These are phyloP conservation scores for Penicillium thymicola DNA, from an alignment of 2,329 filamentous ascomycete genomes.

Conservation along the genomic window DNA sequence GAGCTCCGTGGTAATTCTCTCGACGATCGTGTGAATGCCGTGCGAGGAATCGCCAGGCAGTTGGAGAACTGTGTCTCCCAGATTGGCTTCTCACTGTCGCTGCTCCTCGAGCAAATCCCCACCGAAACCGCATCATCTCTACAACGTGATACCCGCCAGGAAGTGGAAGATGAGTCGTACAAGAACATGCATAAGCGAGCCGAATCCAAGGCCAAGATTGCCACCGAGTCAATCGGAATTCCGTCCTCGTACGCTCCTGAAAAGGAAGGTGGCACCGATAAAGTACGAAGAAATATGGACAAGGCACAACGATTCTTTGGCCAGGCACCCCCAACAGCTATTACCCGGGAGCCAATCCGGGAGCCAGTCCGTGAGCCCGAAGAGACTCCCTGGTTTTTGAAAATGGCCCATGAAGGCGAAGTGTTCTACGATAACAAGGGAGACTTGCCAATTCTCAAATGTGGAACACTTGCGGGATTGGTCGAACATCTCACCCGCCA, in stretches of 20 bases:
- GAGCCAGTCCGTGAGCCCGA: slow-evolving; percentile 57
- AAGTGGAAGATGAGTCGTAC: slow-evolving; percentile 25
- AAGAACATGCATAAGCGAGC: slow-evolving; percentile 27
- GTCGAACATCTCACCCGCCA: slow-evolving; percentile 95
- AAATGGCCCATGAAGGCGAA: slow-evolving; percentile 82
- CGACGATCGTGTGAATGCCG: slow-evolving; percentile 78
- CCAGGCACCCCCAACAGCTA: slow-evolving; percentile 43
- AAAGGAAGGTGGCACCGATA: slow-evolving; percentile 32
- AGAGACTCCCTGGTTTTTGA: slow-evolving; percentile 78
- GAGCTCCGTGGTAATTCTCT: slow-evolving; percentile 86
- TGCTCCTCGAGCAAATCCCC: slow-evolving; percentile 77
- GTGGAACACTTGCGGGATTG: slow-evolving; percentile 80
- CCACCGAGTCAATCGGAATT: slow-evolving; percentile 43
- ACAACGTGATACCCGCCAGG: slow-evolving; percentile 39
- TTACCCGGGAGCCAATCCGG: slow-evolving; percentile 36
- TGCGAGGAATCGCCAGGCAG: slow-evolving; percentile 71
- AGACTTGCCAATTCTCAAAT: slow-evolving; percentile 73
- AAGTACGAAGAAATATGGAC: slow-evolving; percentile 45
- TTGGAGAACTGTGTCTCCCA: slow-evolving; percentile 84
- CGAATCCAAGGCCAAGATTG: slow-evolving; percentile 39
- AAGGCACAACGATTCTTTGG: slow-evolving; percentile 50
- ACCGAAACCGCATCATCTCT: slow-evolving; percentile 47
- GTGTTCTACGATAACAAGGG: slow-evolving; percentile 84
- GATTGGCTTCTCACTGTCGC: slow-evolving; percentile 80
- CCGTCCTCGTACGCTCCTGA: slow-evolving; percentile 42